Base-by-base conservation (phyloP, 345 rosid genomes). In the Hevea brasiliensis region DNA sequence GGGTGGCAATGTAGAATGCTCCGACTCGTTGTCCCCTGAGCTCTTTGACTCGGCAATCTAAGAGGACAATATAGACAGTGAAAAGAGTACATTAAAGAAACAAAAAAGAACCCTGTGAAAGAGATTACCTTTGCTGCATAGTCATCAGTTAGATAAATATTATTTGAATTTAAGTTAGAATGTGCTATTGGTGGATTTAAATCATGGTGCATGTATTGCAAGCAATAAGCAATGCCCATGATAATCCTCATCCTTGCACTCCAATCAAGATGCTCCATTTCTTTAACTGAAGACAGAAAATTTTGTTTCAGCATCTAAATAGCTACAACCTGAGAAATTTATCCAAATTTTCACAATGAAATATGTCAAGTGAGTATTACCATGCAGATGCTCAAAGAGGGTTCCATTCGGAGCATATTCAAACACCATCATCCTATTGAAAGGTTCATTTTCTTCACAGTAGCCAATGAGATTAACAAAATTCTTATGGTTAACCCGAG, bases 221-320 rank as follows among this genome's bases (percentile, higher is more conserved):
- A 89, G 82, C 97, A 95, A 67, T 95, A 92, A 68, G 96, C 98
- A 54, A 73, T 82, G 51, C 99, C 99, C 98, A 95, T 92, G 29
- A 89, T 80, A n/a, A 89, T 85, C 73, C 99, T 89, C 88, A 82
- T 82, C 86, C 99, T 88, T 54, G 92, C 70, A 67, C 42, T 79
- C 99, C 99, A 95, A 72, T 92, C 99, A 42, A 95, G 95, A 83
- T 92, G 96, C 64, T 95, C 99, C 84, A 88, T 88, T 67, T 87
- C 98, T 72, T 90, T 77, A 60, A 85, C 98, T 93, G 85, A 70
- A 60, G 76, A 80, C 58, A 64, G 2, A 75, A 40, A 76, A 65
- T 35, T 26, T 32, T 70, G 48, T 72, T 74, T 68, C 42, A 80
- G 74, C 61, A 47, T 32, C 70, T 50, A 41, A 72, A 77, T 62